phyloP scores from a whole-genome alignment of 148 eudicot genomes.

The Pharnaceum exiguum region DNA sequence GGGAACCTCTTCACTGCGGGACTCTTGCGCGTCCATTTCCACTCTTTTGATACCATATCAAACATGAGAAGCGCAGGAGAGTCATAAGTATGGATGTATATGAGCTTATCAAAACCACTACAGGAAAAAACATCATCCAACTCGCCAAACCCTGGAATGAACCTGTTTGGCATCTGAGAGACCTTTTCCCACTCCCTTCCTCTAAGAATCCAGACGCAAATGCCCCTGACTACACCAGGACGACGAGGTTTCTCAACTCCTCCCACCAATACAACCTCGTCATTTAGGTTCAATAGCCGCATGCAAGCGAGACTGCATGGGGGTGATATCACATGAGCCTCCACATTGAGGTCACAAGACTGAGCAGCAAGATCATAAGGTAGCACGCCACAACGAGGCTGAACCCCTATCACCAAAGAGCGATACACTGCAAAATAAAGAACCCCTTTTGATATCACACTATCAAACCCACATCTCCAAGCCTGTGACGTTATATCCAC shows the following conservation, averaged over 20 bases:
- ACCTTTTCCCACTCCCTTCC: constrained; percentile 39
- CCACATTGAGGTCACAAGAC: constrained; percentile 12
- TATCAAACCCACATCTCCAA: constrained; percentile 35
- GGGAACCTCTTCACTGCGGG: constrained; percentile 36
- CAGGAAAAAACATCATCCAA: constrained; percentile 45
- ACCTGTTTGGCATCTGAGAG: constrained; percentile 41
- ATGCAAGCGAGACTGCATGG: constrained; percentile 39
- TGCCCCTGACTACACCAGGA: constrained; percentile 32
- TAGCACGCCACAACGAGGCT: constrained; percentile 30
- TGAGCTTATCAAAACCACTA: constrained; percentile 37
- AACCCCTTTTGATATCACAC: constrained; percentile 32
- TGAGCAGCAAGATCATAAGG: constrained; percentile 25
- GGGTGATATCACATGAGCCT: constrained; percentile 18
- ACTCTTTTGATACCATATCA: constrained; percentile 35
- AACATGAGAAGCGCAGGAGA: constrained; percentile 37
- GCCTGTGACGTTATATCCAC: constrained; percentile 17
- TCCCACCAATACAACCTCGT: constrained; percentile 45
- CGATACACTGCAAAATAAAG: constrained; percentile 36
- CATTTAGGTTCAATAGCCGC: constrained; percentile 36
- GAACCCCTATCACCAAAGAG: constrained; percentile 8
- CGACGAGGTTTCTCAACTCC: constrained; percentile 37
- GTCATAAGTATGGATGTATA: constrained; percentile 50
- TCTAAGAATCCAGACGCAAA: constrained; percentile 46
- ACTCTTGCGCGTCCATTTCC: constrained; percentile 47
- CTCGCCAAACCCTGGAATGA: constrained; percentile 37